These are phyloP conservation scores for Striga asiatica DNA, from an alignment of 257 asterid genomes.

Conservation along the genomic window DNA sequence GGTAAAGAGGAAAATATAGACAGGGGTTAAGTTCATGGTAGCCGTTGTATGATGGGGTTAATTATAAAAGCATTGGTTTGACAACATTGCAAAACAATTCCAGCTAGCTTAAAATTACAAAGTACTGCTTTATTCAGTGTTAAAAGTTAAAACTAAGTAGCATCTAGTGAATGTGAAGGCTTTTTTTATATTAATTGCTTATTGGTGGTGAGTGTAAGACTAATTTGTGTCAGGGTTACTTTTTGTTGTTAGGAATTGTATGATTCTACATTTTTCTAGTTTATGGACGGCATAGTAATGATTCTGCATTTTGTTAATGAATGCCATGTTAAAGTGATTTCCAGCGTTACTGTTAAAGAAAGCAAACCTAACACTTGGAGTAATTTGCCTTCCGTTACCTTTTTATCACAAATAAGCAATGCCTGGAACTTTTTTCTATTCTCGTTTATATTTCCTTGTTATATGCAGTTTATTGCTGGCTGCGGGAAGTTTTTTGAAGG, in stretches of 20 bases:
- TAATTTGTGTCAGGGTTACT: too few relatives aligned
- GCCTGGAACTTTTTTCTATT: not conserved
- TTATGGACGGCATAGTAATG: too few relatives aligned
- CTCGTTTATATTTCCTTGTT: constrained; percentile 5
- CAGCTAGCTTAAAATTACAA: too few relatives aligned
- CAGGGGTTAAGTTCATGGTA: not conserved
- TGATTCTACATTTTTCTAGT: too few relatives aligned
- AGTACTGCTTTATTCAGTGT: too few relatives aligned
- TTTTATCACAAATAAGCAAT: not conserved
- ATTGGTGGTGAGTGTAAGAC: too few relatives aligned
- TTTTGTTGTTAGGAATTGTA: too few relatives aligned
- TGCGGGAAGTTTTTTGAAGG: constrained; percentile 95
- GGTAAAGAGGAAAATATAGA: not conserved
- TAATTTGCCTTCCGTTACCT: not conserved
- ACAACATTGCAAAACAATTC: too few relatives aligned
- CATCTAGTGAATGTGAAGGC: too few relatives aligned
- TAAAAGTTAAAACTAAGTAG: too few relatives aligned
- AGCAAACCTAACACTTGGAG: not conserved
- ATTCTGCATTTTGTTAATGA: not conserved
- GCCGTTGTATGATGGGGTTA: not conserved
- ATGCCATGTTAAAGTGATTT: not conserved
- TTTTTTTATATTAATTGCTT: too few relatives aligned
- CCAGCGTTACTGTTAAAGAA: not conserved
- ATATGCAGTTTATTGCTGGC: constrained; percentile 69
- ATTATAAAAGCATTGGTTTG: too few relatives aligned